phyloP scores from a whole-genome alignment of 192 early-diverging fungal species.

The Coemansia erecta region DNA sequence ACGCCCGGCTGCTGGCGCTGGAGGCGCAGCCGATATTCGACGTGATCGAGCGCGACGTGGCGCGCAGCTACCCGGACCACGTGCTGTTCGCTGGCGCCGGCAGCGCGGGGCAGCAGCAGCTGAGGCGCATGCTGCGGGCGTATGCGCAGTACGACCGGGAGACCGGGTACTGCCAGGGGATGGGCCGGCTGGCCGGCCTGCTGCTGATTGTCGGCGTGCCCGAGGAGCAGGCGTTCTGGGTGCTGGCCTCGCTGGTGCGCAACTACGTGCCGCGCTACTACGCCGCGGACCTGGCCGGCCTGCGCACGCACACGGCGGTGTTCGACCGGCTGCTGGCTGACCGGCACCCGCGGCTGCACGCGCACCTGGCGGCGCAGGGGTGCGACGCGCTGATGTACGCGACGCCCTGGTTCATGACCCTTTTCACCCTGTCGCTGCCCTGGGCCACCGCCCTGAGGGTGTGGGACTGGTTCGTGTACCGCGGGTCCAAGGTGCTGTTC shows the following conservation, averaged over 20 bases:
- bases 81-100: slow-evolving; percentile 68
- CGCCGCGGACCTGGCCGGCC: slow-evolving; percentile 64
- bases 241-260: slow-evolving; percentile 73
- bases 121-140: slow-evolving; percentile 75
- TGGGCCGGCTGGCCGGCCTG: slow-evolving; percentile 89
- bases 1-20: slow-evolving; percentile 25
- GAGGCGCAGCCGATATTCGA: slow-evolving; percentile 66
- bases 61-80: slow-evolving; percentile 88
- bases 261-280: slow-evolving; percentile 79
- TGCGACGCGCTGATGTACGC: slow-evolving; percentile 87
- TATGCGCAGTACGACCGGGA: slow-evolving; percentile 84
- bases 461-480: slow-evolving; percentile 88
- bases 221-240: slow-evolving; percentile 88
- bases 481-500: slow-evolving; percentile 81
- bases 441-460: slow-evolving; percentile 85
- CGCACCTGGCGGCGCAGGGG: slow-evolving; percentile 70
- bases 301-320: slow-evolving; percentile 77
- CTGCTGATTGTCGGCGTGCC: slow-evolving; percentile 82
- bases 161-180: slow-evolving; percentile 95
- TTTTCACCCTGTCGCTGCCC: slow-evolving; percentile 82
- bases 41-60: slow-evolving; percentile 87
- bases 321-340: slow-evolving; percentile 76
- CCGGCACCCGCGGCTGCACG: slow-evolving; percentile 64
- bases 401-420: slow-evolving; percentile 91
- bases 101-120: slow-evolving; percentile 73